Evolutionary conservation across 1,284 basidiomycete species (phyloP).

Genomic region (Cystobasidium sp.): DNA sequence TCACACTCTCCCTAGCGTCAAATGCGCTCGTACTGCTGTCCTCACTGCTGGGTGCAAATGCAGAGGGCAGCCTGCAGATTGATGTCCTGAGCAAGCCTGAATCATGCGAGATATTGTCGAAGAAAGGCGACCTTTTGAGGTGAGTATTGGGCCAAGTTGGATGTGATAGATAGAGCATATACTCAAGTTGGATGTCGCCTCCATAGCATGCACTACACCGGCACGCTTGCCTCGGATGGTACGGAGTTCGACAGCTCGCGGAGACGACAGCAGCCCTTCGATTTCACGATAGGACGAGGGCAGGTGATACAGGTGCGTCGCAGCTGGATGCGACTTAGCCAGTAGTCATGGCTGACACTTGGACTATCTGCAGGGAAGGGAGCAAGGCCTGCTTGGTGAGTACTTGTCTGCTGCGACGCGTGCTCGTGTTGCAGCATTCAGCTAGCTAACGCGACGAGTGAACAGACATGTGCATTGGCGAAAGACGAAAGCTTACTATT

Average conservation of each 20-base stretch:
- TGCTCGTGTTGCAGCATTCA: background rate
- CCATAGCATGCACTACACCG: slow-evolving; percentile 58
- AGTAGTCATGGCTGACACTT: slow-evolving; percentile 46
- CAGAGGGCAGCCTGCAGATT: slow-evolving; percentile 30
- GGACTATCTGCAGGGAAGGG: slow-evolving; percentile 53
- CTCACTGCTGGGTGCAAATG: slow-evolving; percentile 2
- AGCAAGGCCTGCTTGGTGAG: slow-evolving; percentile 58
- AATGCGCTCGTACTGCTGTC: slow-evolving; percentile 27
- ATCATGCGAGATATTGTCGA: slow-evolving; percentile 60
- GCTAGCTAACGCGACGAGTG: background rate
- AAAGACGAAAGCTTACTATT: slow-evolving; percentile 34
- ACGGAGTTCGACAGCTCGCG: slow-evolving; percentile 63
- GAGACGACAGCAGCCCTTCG: slow-evolving; percentile 62
- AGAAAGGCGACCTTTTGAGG: slow-evolving; percentile 61
- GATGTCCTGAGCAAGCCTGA: slow-evolving; percentile 57
- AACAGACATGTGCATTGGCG: slow-evolving; percentile 51
- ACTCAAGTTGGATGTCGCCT: background rate
- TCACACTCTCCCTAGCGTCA: slow-evolving; percentile 5
- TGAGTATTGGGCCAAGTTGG: slow-evolving; percentile 53
- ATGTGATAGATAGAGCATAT: background rate
- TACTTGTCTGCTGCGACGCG: background rate
- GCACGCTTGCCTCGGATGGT: slow-evolving; percentile 60
- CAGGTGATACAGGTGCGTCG: slow-evolving; percentile 59
- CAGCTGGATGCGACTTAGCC: background rate
- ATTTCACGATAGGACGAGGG: slow-evolving; percentile 57